Conservation (phyloP, 805 yeast genomes). For the Sungouiozyma intestinalis region DNA sequence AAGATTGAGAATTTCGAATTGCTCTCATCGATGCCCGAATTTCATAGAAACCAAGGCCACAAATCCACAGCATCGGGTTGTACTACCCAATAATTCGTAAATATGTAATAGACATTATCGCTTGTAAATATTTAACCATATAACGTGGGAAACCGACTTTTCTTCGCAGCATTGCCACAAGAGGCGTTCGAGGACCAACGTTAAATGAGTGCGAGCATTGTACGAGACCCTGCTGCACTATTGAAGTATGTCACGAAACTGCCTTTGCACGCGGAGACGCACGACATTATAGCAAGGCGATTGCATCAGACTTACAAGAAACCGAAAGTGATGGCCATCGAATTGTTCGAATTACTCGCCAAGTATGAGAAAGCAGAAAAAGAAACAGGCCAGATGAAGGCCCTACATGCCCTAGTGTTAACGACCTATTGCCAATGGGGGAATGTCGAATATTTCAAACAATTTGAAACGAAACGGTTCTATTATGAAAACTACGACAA, state of each 20-base stretch:
- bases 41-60: not conserved
- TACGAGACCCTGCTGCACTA: not conserved
- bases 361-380: not conserved
- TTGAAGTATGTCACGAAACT: not conserved
- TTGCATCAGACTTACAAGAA: not conserved
- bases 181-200: too few relatives aligned
- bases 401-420: not conserved
- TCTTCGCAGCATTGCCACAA: too few relatives aligned
- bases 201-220: not conserved
- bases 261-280: not conserved
- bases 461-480: not conserved
- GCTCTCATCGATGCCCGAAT: not conserved
- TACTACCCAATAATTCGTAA: not conserved
- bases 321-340: not conserved
- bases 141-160: too few relatives aligned
- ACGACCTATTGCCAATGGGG: slow-evolving; percentile 4
- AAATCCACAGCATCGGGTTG: not conserved
- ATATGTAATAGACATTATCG: too few relatives aligned
- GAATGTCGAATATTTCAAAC: not conserved
- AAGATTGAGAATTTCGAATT: not conserved
- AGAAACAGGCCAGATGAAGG: not conserved
- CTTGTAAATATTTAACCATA: too few relatives aligned
- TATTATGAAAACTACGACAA: not conserved
- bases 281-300: not conserved
- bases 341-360: not conserved